Conservation (phyloP, 805 yeast genomes). For the Zygosaccharomyces lentus region DNA sequence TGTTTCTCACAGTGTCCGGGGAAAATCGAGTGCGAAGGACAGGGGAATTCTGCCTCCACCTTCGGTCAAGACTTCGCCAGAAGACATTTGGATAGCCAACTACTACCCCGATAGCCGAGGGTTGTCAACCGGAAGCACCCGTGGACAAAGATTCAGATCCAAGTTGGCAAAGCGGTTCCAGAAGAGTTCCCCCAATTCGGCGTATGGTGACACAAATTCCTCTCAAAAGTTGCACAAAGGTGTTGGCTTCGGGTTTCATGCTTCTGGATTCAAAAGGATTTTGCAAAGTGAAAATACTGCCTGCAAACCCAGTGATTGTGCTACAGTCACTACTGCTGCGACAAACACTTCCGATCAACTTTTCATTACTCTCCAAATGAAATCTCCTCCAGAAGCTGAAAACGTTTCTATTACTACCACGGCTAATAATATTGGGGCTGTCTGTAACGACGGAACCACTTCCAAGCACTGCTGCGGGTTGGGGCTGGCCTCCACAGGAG, state of each 20-base stretch:
- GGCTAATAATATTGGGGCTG: background rate
- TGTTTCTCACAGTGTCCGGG: background rate
- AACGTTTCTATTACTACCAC: too few species aligned
- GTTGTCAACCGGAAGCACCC: background rate
- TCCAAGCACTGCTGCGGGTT: background rate
- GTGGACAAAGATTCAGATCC: background rate
- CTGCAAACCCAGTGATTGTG: too few species aligned
- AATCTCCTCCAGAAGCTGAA: too few species aligned
- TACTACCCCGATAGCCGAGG: background rate
- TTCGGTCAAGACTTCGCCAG: background rate
- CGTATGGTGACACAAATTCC: background rate
- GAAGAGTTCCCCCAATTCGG: too few species aligned
- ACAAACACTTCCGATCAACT: too few species aligned
- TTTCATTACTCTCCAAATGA: too few species aligned
- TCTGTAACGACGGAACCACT: background rate
- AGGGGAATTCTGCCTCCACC: background rate
- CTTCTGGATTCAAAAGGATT: too few species aligned
- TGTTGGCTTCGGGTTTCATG: too few species aligned
- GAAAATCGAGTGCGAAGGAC: background rate
- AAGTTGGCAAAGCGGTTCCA: background rate
- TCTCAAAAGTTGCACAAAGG: background rate
- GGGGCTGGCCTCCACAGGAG: background rate
- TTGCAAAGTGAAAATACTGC: too few species aligned
- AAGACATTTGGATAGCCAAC: background rate
- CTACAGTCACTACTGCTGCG: too few species aligned